Evolutionary conservation across 768 basidiomycete species (phyloP).

Genomic region (Gloeopeniophorella convolvens): DNA sequence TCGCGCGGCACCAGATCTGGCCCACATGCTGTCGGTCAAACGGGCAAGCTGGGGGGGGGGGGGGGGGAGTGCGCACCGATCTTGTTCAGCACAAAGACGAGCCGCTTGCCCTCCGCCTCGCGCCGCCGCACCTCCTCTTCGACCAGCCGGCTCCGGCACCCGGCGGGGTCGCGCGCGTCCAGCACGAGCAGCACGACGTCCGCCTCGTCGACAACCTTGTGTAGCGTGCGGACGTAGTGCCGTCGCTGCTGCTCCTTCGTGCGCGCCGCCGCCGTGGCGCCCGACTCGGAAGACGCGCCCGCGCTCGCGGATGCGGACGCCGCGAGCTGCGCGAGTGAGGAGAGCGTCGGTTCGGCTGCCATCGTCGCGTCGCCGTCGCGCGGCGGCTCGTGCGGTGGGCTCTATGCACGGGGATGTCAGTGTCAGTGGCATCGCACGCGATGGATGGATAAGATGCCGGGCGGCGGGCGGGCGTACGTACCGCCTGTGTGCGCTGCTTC

Average conservation of each 20-base stretch:
- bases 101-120: constrained; percentile 83
- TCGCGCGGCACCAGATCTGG: constrained; percentile 83
- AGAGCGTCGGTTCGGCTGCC: constrained; percentile 68
- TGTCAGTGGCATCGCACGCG: background rate
- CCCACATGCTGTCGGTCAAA: background rate
- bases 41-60: background rate
- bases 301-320: constrained; percentile 28
- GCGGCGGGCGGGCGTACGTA: constrained; percentile 24
- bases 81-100: constrained; percentile 95
- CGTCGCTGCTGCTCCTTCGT: constrained; percentile 66
- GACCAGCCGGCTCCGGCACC: constrained; percentile 84
- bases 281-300: constrained; percentile 30
- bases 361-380: constrained; percentile 54
- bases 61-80: constrained; percentile 54
- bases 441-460: background rate
- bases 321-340: constrained; percentile 50
- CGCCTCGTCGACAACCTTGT: constrained; percentile 90
- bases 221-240: constrained; percentile 71
- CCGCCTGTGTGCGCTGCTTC: constrained; percentile 39
- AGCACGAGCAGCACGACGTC: constrained; percentile 88
- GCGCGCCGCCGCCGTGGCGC: constrained; percentile 21
- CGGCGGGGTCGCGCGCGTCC: constrained; percentile 93
- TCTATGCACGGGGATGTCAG: background rate
- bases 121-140: constrained; percentile 89
- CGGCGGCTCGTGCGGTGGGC: constrained; percentile 15